Evolutionary conservation across 2,329 filamentous ascomycete genomes (phyloP).

Genomic region (Sclerotinia minor): DNA sequence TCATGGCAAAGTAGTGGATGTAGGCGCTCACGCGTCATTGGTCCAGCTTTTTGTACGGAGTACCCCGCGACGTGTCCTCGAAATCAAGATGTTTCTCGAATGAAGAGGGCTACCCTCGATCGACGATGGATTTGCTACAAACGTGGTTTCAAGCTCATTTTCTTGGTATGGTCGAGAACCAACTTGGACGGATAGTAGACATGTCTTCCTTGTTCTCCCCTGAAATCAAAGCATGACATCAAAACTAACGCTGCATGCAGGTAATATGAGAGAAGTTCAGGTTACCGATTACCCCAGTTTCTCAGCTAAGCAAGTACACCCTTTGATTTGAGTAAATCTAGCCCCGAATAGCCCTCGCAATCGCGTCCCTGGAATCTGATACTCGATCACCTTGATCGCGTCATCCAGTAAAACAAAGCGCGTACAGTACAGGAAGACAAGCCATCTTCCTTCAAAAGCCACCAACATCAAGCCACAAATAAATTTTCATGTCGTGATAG

Average conservation of each 20-base stretch:
- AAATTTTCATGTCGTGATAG: background rate
- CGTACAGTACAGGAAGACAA: background rate
- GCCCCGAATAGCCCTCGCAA: background rate
- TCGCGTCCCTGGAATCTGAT: background rate
- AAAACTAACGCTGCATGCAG: constrained; percentile 14
- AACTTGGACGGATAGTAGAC: background rate
- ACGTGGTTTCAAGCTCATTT: background rate
- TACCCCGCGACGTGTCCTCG: background rate
- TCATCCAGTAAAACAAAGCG: background rate
- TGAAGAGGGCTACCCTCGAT: background rate
- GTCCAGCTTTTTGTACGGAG: background rate
- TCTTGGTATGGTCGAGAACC: constrained; percentile 5
- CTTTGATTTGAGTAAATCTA: background rate
- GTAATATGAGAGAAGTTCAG: background rate
- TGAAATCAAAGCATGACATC: constrained; percentile 16
- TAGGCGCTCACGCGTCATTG: background rate
- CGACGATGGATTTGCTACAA: background rate
- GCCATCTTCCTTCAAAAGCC: background rate
- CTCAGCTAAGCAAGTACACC: background rate
- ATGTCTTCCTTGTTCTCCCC: background rate
- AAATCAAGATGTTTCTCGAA: constrained; percentile 5
- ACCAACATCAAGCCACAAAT: constrained; percentile 12
- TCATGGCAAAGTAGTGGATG: constrained; percentile 12
- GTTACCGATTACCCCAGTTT: background rate
- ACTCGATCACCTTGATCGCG: background rate